Evolutionary conservation across 1,284 basidiomycete genomes (phyloP).

Genomic region (Ustilago xerochloae): DNA sequence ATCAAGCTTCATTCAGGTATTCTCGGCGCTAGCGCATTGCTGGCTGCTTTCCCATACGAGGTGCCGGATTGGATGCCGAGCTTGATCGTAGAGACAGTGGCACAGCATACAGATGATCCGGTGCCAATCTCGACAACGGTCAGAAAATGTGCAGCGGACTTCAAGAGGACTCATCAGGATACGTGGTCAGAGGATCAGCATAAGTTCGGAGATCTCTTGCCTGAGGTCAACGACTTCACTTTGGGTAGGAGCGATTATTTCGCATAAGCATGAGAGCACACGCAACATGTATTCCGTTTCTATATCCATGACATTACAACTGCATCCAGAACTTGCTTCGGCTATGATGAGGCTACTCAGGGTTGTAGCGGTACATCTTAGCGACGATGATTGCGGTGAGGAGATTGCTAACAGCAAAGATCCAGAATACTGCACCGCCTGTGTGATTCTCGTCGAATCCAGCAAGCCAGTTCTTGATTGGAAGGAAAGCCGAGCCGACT

Average conservation of each 20-base stretch:
- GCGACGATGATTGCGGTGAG: conserved; percentile 43
- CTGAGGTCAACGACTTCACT: conserved; percentile 64
- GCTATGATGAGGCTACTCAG: too few relatives aligned
- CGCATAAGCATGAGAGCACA: conserved; percentile 31
- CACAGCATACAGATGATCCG: conserved; percentile 86
- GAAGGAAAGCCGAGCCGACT: conserved; percentile 83
- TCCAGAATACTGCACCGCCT: conserved; percentile 58
- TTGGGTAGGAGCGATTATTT: conserved; percentile 65
- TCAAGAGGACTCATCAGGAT: conserved; percentile 77
- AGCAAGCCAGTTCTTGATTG: conserved; percentile 78
- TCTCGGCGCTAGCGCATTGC: conserved; percentile 82
- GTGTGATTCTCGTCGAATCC: conserved; percentile 43
- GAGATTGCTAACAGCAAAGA: conserved; percentile 52
- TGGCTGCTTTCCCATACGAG: conserved; percentile 85
- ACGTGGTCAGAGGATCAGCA: conserved; percentile 92
- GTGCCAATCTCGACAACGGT: conserved; percentile 91
- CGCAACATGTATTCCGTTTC: too few relatives aligned
- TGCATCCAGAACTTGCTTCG: too few relatives aligned
- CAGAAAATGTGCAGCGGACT: conserved; percentile 85
- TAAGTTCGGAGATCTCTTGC: conserved; percentile 77
- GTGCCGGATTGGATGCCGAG: conserved; percentile 86
- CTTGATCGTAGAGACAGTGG: conserved; percentile 74
- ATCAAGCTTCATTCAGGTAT: conserved; percentile 87
- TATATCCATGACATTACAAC: too few relatives aligned
- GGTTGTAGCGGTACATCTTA: conserved; percentile 41